A percentile compares a stretch with the other conserved stretches of the same genome.
phyloP scores from a whole-genome alignment of 768 basidiomycete genomes.

The Kwoniella pini region DNA sequence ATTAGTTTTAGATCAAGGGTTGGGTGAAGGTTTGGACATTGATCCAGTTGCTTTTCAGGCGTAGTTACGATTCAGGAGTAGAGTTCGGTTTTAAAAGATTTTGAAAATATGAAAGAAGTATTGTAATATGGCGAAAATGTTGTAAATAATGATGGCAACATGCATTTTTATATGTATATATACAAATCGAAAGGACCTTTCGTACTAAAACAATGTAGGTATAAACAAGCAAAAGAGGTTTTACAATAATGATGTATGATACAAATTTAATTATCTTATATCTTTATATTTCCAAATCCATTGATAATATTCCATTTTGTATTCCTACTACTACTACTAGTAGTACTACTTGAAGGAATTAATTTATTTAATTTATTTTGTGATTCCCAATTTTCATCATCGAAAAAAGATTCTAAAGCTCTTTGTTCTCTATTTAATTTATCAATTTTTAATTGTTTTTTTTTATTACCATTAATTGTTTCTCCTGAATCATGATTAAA shows the following conservation, averaged over 20 bases:
- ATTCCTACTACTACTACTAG: not conserved
- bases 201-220: no score
- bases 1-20: slow-evolving; percentile 5
- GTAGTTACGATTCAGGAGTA: not conserved
- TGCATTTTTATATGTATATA: slow-evolving; percentile 1
- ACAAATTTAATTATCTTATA: no score
- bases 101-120: no score
- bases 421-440: slow-evolving; percentile 25
- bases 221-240: no score
- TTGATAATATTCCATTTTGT: slow-evolving; percentile 31
- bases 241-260: no score
- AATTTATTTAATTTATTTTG: slow-evolving; percentile 13
- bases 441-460: slow-evolving; percentile 11
- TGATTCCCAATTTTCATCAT: slow-evolving; percentile 47
- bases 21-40: slow-evolving; percentile 10
- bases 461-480: slow-evolving; percentile 1
- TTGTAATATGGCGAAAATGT: no score
- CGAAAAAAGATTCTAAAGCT: slow-evolving; percentile 37
- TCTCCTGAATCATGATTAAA: not conserved
- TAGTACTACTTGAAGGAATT: not conserved
- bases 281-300: not conserved
- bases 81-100: no score
- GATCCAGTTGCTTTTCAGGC: not conserved
- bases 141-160: slow-evolving; percentile 9
- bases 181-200: not conserved